Percentiles rank a stretch among this genome's conserved stretches.
phyloP scores from a whole-genome alignment of 202 grass and related monocot species.

The Digitaria exilis region DNA sequence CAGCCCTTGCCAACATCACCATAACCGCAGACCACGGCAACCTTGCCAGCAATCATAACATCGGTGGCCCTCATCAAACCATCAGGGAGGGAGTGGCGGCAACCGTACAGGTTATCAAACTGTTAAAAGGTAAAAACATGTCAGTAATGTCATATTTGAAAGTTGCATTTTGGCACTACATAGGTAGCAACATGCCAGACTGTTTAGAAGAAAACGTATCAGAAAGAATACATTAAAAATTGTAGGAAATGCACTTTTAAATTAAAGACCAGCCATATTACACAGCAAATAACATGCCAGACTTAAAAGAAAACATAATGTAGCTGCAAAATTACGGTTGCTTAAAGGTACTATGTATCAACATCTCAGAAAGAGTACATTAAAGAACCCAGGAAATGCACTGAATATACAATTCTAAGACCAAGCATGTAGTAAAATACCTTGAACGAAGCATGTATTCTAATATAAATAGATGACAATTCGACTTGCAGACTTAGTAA shows the following conservation, averaged over 20 bases:
- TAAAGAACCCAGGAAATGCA: neutral
- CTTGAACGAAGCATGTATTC: neutral
- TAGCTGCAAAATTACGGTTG: neutral
- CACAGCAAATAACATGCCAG: neutral
- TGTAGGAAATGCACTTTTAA: no score
- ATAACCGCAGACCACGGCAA: conserved; percentile 83
- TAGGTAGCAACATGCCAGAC: conserved; percentile 6
- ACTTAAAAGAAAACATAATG: conserved; percentile 35
- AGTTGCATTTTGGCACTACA: neutral
- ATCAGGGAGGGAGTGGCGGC: conserved; percentile 95
- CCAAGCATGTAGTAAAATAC: neutral
- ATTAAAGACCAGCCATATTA: no score
- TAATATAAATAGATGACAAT: neutral
- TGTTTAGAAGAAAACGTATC: conserved; percentile 25
- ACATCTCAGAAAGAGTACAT: neutral
- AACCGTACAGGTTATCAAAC: conserved; percentile 93
- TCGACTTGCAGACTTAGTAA: neutral
- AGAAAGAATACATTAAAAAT: no score
- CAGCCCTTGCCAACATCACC: conserved; percentile 99
- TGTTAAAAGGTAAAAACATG: neutral
- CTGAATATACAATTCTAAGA: neutral
- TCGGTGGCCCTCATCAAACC: conserved; percentile 96
- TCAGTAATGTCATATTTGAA: neutral
- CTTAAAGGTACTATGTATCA: neutral
- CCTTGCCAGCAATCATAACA: conserved; percentile 98